These are phyloP conservation scores for Aspergillus conjunctus DNA, from an alignment of 495 filamentous ascomycete species.

Conservation along the genomic window DNA sequence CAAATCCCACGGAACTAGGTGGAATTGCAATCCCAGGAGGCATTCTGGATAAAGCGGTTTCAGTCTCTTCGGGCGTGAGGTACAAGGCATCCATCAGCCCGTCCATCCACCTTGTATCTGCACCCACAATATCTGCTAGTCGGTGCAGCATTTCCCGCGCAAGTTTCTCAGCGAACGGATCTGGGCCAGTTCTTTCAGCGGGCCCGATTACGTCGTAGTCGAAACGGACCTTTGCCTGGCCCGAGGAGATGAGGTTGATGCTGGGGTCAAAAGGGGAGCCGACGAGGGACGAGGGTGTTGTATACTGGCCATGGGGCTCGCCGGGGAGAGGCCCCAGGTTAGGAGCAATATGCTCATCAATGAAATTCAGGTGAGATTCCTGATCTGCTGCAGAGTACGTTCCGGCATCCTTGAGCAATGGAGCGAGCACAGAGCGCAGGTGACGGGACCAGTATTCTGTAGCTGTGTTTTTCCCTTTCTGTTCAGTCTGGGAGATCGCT, in stretches of 20 bases:
- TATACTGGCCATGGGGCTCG: conserved; percentile 13
- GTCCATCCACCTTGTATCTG: conserved; percentile 9
- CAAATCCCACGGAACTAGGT: conserved; percentile 6
- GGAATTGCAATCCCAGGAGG: conserved; percentile 7
- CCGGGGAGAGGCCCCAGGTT: conserved; percentile 11
- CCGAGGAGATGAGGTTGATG: conserved; percentile 7
- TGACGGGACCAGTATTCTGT: conserved; percentile 10
- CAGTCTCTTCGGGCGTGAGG: conserved; percentile 8
- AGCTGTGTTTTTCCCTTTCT: neutral
- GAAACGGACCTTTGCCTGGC: conserved; percentile 10
- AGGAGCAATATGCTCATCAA: conserved; percentile 10
- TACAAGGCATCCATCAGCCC: conserved; percentile 2
- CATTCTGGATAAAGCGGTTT: neutral
- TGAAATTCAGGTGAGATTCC: conserved; percentile 7
- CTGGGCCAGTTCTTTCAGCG: conserved; percentile 2
- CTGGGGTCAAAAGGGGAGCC: conserved; percentile 15
- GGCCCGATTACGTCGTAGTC: conserved; percentile 12
- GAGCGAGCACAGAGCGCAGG: conserved; percentile 11
- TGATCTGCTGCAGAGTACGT: neutral
- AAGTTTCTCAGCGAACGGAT: conserved; percentile 6
- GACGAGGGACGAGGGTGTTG: conserved; percentile 8
- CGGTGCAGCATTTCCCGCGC: neutral
- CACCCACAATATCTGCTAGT: neutral
- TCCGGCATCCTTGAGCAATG: neutral
- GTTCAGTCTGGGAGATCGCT: neutral